Conservation (phyloP, 139 green algal genomes). For the Pycnococcus provasolii region DNA sequence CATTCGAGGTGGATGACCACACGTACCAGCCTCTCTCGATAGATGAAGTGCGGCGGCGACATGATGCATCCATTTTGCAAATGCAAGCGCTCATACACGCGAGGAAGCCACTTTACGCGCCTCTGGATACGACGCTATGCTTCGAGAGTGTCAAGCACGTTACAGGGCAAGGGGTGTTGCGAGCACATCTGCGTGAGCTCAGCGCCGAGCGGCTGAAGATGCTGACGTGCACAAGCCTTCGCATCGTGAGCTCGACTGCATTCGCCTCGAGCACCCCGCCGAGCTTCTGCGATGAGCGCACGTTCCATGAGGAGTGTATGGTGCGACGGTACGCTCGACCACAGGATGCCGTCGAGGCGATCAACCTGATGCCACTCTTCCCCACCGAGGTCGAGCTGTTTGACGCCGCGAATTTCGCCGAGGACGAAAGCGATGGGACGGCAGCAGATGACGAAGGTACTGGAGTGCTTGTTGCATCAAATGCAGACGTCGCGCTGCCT, state of each 20-base stretch:
- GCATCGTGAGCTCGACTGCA: too few species aligned
- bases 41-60: conserved; percentile 50
- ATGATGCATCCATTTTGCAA: too few species aligned
- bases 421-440: background rate
- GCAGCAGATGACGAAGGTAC: background rate
- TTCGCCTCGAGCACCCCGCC: too few species aligned
- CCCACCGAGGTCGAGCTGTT: conserved; percentile 87
- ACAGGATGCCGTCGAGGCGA: conserved; percentile 21
- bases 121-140: conserved; percentile 72
- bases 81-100: too few species aligned
- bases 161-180: too few species aligned
- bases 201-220: too few species aligned
- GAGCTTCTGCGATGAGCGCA: too few species aligned
- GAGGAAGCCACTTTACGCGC: conserved; percentile 40
- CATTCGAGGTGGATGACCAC: conserved; percentile 90
- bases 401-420: conserved; percentile 40
- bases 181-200: too few species aligned
- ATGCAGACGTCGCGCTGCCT: background rate
- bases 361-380: conserved; percentile 93
- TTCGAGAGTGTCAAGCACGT: conserved; percentile 66
- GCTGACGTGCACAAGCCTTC: too few species aligned
- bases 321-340: too few species aligned
- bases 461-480: background rate
- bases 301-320: too few species aligned
- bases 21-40: conserved; percentile 71